Conservation (phyloP, 352 stramenopile genomes). For the Plasmopara viticola region DNA sequence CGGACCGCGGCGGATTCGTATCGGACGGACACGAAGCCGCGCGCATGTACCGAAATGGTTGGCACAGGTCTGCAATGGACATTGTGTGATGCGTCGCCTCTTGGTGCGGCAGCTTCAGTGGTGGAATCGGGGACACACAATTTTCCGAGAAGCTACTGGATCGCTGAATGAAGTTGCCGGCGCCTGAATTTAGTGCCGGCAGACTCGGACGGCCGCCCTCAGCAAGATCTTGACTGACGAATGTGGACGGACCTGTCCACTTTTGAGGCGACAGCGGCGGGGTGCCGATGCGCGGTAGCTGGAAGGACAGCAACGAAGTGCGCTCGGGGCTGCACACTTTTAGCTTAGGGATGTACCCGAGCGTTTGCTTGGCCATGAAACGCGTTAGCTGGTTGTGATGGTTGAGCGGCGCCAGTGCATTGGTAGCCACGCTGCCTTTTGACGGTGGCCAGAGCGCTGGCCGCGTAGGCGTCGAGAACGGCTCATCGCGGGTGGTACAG, state of each 20-base stretch:
- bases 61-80: conserved; percentile 45
- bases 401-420: conserved; percentile 26
- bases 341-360: conserved; percentile 53
- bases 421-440: conserved; percentile 1
- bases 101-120: conserved; percentile 27
- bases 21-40: conserved; percentile 69
- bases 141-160: conserved; percentile 29
- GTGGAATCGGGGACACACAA: conserved; percentile 31
- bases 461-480: conserved; percentile 1
- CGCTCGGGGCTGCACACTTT: conserved; percentile 25
- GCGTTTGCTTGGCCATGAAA: conserved; percentile 57
- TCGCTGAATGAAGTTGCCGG: conserved; percentile 21
- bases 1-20: conserved; percentile 28
- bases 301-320: conserved; percentile 30
- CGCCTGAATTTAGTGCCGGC: conserved; percentile 13
- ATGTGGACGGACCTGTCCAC: conserved; percentile 21
- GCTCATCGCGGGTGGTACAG: conserved; percentile 4
- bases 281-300: conserved; percentile 39
- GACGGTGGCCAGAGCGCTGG: conserved; percentile 1
- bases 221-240: conserved; percentile 16
- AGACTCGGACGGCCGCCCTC: conserved; percentile 16
- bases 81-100: conserved; percentile 22
- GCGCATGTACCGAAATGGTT: conserved; percentile 57
- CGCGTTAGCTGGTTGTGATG: conserved; percentile 49
- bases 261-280: conserved; percentile 45